These are phyloP conservation scores for Symbiodinium natans DNA, from an alignment of 73 alveolate species.

Conservation along the genomic window DNA sequence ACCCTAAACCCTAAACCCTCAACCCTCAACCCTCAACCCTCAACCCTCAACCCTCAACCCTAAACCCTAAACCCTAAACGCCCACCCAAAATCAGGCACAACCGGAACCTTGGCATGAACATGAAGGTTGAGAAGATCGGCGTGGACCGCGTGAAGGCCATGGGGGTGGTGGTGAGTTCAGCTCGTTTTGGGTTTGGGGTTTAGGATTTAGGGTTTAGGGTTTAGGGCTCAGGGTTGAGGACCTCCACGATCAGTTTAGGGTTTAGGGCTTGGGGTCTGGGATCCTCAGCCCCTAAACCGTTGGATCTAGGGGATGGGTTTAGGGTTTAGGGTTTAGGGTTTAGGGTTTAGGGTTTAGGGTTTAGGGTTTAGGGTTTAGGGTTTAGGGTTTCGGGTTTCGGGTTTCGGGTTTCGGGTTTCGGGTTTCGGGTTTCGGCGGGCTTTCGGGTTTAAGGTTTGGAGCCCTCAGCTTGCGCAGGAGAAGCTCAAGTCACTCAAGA, in stretches of 20 bases:
- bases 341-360: neutral
- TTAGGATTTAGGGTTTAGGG: no score
- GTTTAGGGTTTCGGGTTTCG: no score
- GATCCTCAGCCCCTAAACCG: no score
- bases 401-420: no score
- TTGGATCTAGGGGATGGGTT: no score
- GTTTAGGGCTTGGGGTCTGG: no score
- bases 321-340: no score
- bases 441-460: neutral
- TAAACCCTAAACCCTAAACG: neutral
- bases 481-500: slow-evolving; percentile 49
- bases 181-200: no score
- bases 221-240: no score
- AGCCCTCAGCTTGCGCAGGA: neutral
- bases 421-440: no score
- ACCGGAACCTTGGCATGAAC: slow-evolving; percentile 89
- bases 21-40: neutral
- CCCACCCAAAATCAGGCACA: slow-evolving; percentile 49
- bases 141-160: slow-evolving; percentile 64
- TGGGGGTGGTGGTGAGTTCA: neutral
- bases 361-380: no score
- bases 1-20: neutral
- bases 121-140: slow-evolving; percentile 90
- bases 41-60: neutral
- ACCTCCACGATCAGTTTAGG: no score